These are phyloP conservation scores for Letharia lupina DNA, from an alignment of 495 filamentous ascomycete genomes.

Conservation along the genomic window DNA sequence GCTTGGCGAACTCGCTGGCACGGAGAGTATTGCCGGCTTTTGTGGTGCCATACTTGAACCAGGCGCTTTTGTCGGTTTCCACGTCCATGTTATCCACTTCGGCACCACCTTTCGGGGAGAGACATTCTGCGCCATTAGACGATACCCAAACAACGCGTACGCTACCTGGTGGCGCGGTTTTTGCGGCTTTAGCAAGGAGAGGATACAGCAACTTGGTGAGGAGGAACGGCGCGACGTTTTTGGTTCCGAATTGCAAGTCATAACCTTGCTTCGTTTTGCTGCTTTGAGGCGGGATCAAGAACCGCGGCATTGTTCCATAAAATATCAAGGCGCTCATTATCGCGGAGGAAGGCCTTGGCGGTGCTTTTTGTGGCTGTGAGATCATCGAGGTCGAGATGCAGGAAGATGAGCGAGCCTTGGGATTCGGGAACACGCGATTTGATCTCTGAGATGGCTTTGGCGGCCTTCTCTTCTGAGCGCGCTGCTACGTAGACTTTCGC, in stretches of 20 bases:
- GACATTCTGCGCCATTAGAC: no score
- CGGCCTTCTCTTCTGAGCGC: constrained; percentile 33
- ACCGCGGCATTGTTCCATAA: no score
- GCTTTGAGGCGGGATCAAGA: neutral
- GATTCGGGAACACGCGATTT: neutral
- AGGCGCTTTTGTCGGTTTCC: no score
- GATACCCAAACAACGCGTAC: no score
- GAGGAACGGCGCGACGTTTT: neutral
- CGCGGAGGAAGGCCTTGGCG: neutral
- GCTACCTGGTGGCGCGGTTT: neutral
- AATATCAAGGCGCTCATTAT: neutral
- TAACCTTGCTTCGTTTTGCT: neutral
- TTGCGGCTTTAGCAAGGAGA: neutral
- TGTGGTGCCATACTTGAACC: no score
- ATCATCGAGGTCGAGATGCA: neutral
- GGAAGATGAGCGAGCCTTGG: neutral
- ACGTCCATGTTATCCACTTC: no score
- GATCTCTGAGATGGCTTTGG: constrained; percentile 14
- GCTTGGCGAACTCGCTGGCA: no score
- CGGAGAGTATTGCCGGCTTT: no score
- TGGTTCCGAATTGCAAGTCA: neutral
- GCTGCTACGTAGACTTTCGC: constrained; percentile 44
- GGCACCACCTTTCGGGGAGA: no score
- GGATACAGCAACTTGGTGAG: neutral
- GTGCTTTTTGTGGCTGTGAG: neutral